phyloP scores from a whole-genome alignment of 2,329 filamentous ascomycete genomes.

The Pseudofabraea citricarpa region DNA sequence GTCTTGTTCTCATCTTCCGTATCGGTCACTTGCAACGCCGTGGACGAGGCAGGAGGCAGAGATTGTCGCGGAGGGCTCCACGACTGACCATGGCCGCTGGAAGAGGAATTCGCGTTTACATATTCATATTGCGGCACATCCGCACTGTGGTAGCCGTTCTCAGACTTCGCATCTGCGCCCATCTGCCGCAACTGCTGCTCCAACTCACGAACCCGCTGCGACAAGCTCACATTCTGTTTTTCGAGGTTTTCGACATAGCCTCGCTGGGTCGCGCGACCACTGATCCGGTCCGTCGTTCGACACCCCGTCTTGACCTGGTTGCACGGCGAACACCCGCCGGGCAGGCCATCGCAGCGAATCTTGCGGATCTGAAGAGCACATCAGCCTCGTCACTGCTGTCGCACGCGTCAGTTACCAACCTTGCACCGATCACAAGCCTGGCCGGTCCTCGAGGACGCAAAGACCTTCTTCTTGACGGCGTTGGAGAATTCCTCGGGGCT shows the following conservation, averaged over 20 bases:
- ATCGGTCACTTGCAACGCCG: constrained; percentile 1
- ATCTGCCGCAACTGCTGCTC: constrained; percentile 59
- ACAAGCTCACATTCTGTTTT: constrained; percentile 63
- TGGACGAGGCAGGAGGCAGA: constrained; percentile 5
- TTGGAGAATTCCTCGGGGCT: constrained; percentile 28
- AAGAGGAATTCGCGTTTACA: constrained; percentile 7
- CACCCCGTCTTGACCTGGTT: constrained; percentile 71
- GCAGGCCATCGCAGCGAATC: constrained; percentile 78
- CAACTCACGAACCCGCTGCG: constrained; percentile 61
- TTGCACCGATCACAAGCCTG: constrained; percentile 90
- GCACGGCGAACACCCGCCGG: constrained; percentile 80
- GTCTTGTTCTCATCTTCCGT: constrained; percentile 18
- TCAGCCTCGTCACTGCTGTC: constrained; percentile 4
- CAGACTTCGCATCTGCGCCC: constrained; percentile 55
- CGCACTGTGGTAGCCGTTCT: constrained; percentile 22
- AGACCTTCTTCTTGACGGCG: constrained; percentile 47
- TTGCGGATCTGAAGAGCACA: constrained; percentile 63
- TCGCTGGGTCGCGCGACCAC: constrained; percentile 71
- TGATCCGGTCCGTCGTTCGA: constrained; percentile 79
- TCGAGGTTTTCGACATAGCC: constrained; percentile 77
- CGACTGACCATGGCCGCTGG: constrained; percentile 6
- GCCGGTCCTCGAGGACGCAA: constrained; percentile 59
- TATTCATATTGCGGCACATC: constrained; percentile 13
- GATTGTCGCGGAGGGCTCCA: constrained; percentile 13
- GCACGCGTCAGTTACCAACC: constrained; percentile 38